phyloP scores from a whole-genome alignment of 2,329 filamentous ascomycete genomes.

The Aspergillus tubingensis region DNA sequence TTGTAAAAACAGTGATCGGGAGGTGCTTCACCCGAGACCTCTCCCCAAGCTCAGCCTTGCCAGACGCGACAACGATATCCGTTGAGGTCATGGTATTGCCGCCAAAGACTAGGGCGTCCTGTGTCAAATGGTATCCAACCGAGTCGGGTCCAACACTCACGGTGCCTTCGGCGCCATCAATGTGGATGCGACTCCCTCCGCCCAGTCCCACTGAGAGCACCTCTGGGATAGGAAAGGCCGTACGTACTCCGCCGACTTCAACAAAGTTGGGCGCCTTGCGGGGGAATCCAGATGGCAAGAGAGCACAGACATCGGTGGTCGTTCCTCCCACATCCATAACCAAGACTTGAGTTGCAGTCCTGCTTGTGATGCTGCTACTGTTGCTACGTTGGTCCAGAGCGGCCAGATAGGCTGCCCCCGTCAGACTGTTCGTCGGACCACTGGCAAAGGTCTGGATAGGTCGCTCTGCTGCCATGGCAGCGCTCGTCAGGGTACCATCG shows the following conservation, averaged over 20 bases:
- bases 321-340: conserved; percentile 64
- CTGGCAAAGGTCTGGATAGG: conserved; percentile 56
- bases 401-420: conserved; percentile 48
- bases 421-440: conserved; percentile 57
- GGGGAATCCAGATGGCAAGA: conserved; percentile 62
- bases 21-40: conserved; percentile 8
- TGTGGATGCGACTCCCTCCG: conserved; percentile 52
- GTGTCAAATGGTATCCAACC: conserved; percentile 55
- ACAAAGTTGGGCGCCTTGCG: conserved; percentile 61
- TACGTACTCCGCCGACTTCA: conserved; percentile 60
- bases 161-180: conserved; percentile 16
- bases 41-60: conserved; percentile 18
- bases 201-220: conserved; percentile 60
- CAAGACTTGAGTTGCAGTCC: conserved; percentile 29
- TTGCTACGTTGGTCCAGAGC: not conserved
- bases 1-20: not conserved
- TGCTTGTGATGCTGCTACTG: not conserved
- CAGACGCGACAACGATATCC: conserved; percentile 46
- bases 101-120: conserved; percentile 56
- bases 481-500: conserved; percentile 53
- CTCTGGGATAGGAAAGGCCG: conserved; percentile 61
- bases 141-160: conserved; percentile 59
- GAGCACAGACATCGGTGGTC: conserved; percentile 61
- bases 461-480: conserved; percentile 48
- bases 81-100: conserved; percentile 56